phyloP scores from a whole-genome alignment of 352 stramenopile genomes.

The Sclerospora graminicola region DNA sequence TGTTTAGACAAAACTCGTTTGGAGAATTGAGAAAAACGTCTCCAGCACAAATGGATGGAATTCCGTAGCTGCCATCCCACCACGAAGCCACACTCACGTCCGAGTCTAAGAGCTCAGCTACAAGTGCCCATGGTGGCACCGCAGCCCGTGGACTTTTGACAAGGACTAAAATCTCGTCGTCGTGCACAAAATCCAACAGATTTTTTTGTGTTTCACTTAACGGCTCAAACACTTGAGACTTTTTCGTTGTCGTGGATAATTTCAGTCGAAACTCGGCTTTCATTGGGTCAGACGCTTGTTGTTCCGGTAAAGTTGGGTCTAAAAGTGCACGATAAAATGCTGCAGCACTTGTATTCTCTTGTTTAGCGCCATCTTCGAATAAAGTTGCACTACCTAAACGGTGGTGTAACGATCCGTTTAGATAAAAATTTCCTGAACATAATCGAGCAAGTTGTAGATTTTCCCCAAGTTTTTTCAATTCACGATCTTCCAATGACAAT shows the following conservation, averaged over 20 bases:
- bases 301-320: conserved; percentile 21
- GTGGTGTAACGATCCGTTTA: conserved; percentile 20
- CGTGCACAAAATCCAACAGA: conserved; percentile 1
- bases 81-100: conserved; percentile 73
- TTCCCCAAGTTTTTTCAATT: conserved; percentile 31
- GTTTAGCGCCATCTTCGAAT: conserved; percentile 24
- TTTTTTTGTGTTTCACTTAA: conserved; percentile 6
- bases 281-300: conserved; percentile 22
- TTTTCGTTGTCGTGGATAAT: conserved; percentile 1
- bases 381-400: conserved; percentile 28
- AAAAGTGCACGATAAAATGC: conserved; percentile 42
- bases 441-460: conserved; percentile 47
- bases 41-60: conserved; percentile 62
- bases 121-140: conserved; percentile 59
- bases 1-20: conserved; percentile 49
- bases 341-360: conserved; percentile 17
- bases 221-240: conserved; percentile 15
- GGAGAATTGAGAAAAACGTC: conserved; percentile 36
- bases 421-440: conserved; percentile 66
- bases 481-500: conserved; percentile 36
- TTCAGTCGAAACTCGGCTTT: conserved; percentile 21
- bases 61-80: conserved; percentile 67
- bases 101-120: conserved; percentile 35
- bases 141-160: conserved; percentile 44
- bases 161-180: conserved; percentile 29